phyloP scores from a whole-genome alignment of 257 asterid species.

The Cynanchum wilfordii region DNA sequence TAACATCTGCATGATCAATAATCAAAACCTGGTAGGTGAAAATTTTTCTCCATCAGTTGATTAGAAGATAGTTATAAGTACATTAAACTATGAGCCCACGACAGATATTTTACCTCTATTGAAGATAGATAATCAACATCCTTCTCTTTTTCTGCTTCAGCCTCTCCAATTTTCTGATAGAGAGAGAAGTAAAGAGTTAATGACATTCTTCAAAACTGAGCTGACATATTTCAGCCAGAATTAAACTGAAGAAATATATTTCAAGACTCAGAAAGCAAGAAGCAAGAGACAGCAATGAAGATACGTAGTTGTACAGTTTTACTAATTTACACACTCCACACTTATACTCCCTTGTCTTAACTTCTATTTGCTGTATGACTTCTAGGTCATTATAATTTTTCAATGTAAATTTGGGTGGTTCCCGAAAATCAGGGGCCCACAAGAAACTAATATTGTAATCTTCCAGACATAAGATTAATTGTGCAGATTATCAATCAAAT shows the following conservation, averaged over 20 bases:
- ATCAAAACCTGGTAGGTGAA: constrained; percentile 59
- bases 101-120: constrained; percentile 57
- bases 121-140: constrained; percentile 98
- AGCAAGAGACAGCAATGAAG: background rate
- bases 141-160: constrained; percentile 66
- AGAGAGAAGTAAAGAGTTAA: constrained; percentile 2
- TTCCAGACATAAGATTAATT: no score
- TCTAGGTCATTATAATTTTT: no score
- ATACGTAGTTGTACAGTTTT: no score
- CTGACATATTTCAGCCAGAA: constrained; percentile 5
- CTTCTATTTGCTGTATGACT: no score
- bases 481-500: no score
- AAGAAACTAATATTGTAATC: no score
- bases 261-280: background rate
- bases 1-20: constrained; percentile 89
- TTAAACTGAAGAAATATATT: background rate
- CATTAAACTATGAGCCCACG: background rate
- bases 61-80: constrained; percentile 9
- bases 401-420: no score
- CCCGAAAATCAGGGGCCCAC: no score
- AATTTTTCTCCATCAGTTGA: constrained; percentile 16
- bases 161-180: constrained; percentile 82
- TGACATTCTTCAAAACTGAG: background rate
- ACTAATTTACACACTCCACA: no score
- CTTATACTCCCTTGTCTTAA: no score